Evolutionary conservation across 108 stramenopile species (phyloP).

Genomic region (Skeletonema menzelii): DNA sequence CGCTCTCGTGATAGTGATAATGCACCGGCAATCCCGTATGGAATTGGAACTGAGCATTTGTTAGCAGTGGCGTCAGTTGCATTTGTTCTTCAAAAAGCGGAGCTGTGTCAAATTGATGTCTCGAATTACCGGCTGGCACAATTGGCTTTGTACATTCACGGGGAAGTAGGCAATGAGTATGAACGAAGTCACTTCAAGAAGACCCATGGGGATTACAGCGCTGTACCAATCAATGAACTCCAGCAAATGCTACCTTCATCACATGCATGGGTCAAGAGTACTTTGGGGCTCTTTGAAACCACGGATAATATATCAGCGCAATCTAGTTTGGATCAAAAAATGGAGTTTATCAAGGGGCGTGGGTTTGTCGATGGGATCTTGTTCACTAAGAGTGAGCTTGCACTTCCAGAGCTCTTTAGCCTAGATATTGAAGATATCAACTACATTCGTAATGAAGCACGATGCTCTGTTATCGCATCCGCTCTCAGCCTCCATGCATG

Average conservation of each 20-base stretch:
- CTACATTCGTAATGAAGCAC: slow-evolving; percentile 47
- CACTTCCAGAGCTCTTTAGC: slow-evolving; percentile 57
- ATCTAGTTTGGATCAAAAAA: slow-evolving; percentile 41
- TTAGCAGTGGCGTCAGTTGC: slow-evolving; percentile 48
- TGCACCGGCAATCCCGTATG: slow-evolving; percentile 17
- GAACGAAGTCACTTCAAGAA: slow-evolving; percentile 41
- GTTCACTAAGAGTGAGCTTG: slow-evolving; percentile 36
- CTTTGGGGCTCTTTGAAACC: neutral
- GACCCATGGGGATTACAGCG: slow-evolving; percentile 15
- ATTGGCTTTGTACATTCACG: slow-evolving; percentile 42
- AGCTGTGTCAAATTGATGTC: slow-evolving; percentile 56
- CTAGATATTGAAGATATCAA: slow-evolving; percentile 40
- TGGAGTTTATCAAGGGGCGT: slow-evolving; percentile 28
- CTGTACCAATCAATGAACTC: slow-evolving; percentile 8
- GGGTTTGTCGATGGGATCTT: slow-evolving; percentile 63
- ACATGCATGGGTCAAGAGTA: slow-evolving; percentile 26
- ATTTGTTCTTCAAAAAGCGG: slow-evolving; percentile 55
- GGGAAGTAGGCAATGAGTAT: slow-evolving; percentile 39
- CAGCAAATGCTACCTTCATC: slow-evolving; percentile 33
- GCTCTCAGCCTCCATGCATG: slow-evolving; percentile 60
- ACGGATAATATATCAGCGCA: slow-evolving; percentile 5
- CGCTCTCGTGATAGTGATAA: neutral
- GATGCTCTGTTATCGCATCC: slow-evolving; percentile 60
- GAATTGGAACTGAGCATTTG: slow-evolving; percentile 13
- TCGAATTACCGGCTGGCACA: slow-evolving; percentile 34